Percentiles rank a stretch among this genome's conserved stretches.
These are phyloP conservation scores for Excoecaria agallocha DNA, from an alignment of 345 rosid species.

Conservation along the genomic window DNA sequence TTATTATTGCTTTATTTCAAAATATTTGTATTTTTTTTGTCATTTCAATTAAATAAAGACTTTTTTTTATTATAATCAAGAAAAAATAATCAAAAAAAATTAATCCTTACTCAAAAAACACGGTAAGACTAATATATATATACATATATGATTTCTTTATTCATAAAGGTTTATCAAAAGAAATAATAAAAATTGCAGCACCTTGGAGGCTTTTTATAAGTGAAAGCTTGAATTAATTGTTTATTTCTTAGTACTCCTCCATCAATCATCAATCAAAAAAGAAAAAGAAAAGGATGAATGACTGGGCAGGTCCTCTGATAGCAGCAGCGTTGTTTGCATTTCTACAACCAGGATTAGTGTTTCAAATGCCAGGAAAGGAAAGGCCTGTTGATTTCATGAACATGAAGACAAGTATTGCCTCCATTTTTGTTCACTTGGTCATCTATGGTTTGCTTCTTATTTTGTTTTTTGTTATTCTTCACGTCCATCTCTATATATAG, in stretches of 20 bases:
- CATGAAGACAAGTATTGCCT: conserved; percentile 81
- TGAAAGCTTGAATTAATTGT: not conserved
- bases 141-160: too few relatives aligned
- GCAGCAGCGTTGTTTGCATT: conserved; percentile 88
- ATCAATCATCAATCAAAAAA: too few relatives aligned
- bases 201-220: too few relatives aligned
- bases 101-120: too few relatives aligned
- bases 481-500: conserved; percentile 61
- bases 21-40: too few relatives aligned
- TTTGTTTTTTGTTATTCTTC: conserved; percentile 65
- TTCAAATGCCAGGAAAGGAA: conserved; percentile 75
- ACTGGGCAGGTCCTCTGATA: conserved; percentile 89
- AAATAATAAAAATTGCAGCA: too few relatives aligned
- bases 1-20: too few relatives aligned
- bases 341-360: conserved; percentile 64
- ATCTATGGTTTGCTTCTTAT: conserved; percentile 68
- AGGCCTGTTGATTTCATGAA: conserved; percentile 67
- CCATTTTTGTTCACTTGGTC: conserved; percentile 69
- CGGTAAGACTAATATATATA: too few relatives aligned
- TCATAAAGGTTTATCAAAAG: too few relatives aligned
- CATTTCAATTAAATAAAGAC: too few relatives aligned
- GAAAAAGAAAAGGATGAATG: conserved; percentile 39
- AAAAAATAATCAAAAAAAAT: too few relatives aligned
- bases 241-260: not conserved
- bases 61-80: too few relatives aligned